phyloP scores from a whole-genome alignment of 2,329 filamentous ascomycete genomes.

The Sporothrix globosa region DNA sequence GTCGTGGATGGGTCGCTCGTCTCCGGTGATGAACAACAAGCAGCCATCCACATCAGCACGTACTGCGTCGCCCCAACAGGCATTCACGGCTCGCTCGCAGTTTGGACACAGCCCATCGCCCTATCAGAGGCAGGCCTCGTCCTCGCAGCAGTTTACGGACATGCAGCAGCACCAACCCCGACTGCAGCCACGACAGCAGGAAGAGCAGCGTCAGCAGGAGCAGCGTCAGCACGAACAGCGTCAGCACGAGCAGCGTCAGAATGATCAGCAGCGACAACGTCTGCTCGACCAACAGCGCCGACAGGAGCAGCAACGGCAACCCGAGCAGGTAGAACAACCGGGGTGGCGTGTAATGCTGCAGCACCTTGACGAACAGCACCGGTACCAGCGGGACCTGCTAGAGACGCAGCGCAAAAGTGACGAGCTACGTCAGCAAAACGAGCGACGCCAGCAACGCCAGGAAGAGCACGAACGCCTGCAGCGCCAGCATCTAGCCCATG shows the following conservation, averaged over 20 bases:
- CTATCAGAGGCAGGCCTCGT: background rate
- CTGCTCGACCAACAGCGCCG: background rate
- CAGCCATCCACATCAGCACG: background rate
- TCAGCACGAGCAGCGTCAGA: slow-evolving; percentile 14
- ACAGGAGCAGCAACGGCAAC: slow-evolving; percentile 13
- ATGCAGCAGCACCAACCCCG: slow-evolving; percentile 1
- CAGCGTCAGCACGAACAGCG: background rate
- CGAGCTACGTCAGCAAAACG: background rate
- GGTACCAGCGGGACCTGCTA: background rate
- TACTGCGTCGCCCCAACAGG: slow-evolving; percentile 5
- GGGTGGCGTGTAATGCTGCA: background rate
- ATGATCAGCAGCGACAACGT: slow-evolving; percentile 20
- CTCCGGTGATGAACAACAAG: background rate
- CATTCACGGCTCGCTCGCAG: background rate
- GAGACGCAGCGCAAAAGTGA: slow-evolving; percentile 1
- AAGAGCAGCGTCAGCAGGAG: slow-evolving; percentile 1
- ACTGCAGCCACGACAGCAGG: background rate
- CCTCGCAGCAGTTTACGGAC: background rate
- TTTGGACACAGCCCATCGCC: background rate
- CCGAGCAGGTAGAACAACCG: background rate
- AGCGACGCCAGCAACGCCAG: slow-evolving; percentile 11
- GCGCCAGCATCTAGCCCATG: slow-evolving; percentile 22
- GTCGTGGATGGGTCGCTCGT: slow-evolving; percentile 4
- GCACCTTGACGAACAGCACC: background rate
- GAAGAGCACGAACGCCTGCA: slow-evolving; percentile 17